Evolutionary conservation across 768 basidiomycete species (phyloP).

Genomic region (Leccinum variicolor): DNA sequence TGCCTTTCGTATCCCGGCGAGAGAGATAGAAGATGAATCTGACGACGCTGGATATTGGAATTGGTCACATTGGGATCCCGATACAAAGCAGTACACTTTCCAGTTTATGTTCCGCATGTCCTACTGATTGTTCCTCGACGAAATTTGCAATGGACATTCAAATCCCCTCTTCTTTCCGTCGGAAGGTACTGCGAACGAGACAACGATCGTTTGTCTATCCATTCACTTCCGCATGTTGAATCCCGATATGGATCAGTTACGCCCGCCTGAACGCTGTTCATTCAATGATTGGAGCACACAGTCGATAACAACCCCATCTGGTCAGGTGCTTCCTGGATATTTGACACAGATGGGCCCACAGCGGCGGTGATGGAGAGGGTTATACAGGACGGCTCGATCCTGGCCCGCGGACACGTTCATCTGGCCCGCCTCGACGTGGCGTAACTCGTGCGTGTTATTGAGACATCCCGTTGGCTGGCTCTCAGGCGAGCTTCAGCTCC

Average conservation of each 20-base stretch:
- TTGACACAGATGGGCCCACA: not conserved
- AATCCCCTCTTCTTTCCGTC: constrained; percentile 4
- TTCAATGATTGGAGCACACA: not conserved
- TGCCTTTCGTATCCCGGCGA: constrained; percentile 96
- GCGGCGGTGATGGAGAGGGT: not conserved
- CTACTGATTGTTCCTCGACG: constrained; percentile 24
- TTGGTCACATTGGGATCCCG: constrained; percentile 99
- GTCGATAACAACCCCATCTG: not conserved
- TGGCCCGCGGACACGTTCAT: not conserved
- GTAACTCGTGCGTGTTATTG: not conserved
- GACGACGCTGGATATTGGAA: constrained; percentile 90
- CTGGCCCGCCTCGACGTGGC: not conserved
- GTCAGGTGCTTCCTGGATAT: not conserved
- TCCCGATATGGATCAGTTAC: constrained; percentile 6
- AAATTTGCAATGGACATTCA: constrained; percentile 5
- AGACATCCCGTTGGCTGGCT: not conserved
- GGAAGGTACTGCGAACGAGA: not conserved
- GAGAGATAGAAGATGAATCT: constrained; percentile 94
- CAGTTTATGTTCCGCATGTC: constrained; percentile 90
- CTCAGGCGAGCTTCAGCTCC: not conserved
- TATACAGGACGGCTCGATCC: not conserved
- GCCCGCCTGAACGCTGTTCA: constrained; percentile 1
- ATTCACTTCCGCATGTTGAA: not conserved
- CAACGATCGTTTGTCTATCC: not conserved
- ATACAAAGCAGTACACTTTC: constrained; percentile 97